These are phyloP conservation scores for Sparassis latifolia DNA, from an alignment of 1,284 basidiomycete species.

Conservation along the genomic window DNA sequence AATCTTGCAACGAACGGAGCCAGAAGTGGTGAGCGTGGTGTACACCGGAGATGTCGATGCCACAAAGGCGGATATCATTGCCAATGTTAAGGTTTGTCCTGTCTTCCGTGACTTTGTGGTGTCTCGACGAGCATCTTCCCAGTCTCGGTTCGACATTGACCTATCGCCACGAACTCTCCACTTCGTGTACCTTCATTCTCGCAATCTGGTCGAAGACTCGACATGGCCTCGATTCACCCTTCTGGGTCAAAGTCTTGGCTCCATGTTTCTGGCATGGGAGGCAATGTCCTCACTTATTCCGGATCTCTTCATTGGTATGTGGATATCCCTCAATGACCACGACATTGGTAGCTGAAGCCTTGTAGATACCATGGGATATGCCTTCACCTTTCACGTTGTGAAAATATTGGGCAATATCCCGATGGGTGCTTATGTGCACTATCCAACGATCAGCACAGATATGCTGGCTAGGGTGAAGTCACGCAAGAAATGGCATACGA, in stretches of 20 bases:
- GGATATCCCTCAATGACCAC: neutral
- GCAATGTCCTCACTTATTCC: slow-evolving; percentile 72
- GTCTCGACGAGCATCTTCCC: neutral
- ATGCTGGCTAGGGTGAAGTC: slow-evolving; percentile 83
- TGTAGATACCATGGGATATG: slow-evolving; percentile 96
- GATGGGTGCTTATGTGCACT: slow-evolving; percentile 91
- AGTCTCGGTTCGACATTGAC: slow-evolving; percentile 82
- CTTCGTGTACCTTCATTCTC: slow-evolving; percentile 73
- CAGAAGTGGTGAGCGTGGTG: slow-evolving; percentile 71
- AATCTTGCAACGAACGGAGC: slow-evolving; percentile 69
- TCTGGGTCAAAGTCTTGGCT: slow-evolving; percentile 86
- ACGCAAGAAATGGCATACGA: slow-evolving; percentile 61
- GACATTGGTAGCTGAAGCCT: neutral
- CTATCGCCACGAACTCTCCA: slow-evolving; percentile 61
- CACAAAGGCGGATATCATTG: slow-evolving; percentile 78
- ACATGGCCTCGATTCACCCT: slow-evolving; percentile 89
- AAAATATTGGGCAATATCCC: slow-evolving; percentile 58
- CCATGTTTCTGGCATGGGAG: slow-evolving; percentile 78
- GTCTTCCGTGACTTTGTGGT: neutral
- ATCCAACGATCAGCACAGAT: slow-evolving; percentile 91
- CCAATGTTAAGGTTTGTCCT: slow-evolving; percentile 65
- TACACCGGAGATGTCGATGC: slow-evolving; percentile 87
- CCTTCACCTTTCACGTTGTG: slow-evolving; percentile 85
- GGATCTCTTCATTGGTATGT: slow-evolving; percentile 83
- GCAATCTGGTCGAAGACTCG: slow-evolving; percentile 74